Evolutionary conservation across 805 yeast genomes (phyloP), one percentile per base, ranked within the genome.

Genomic region (Saccharomyces eubayanus): DNA sequence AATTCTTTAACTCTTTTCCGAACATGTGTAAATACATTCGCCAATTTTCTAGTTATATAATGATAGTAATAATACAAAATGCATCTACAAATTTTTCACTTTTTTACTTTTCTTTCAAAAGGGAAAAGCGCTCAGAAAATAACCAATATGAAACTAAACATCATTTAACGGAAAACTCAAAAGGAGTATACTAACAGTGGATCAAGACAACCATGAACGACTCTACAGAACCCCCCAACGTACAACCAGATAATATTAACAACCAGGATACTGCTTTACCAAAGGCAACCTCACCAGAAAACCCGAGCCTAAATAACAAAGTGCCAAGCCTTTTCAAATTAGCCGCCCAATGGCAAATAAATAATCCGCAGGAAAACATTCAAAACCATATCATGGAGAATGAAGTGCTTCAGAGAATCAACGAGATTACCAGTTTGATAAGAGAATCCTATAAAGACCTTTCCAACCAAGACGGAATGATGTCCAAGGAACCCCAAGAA

Each of bases 341-440:
- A 60, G 65, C 63, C 59, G 62, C 62, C 53, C 53, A 61, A 52
- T 65, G 67, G 65, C 63, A 62, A 55, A 57, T 57, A 1, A 55
- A 61, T 24, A 53, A 56, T 40, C 55, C 51, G 28, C 54, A 46
- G 12, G 53, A 52, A 5, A 52, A 51, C 28, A 40, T 59, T 5
- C 58, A 58, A 45, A 50, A 52, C 6, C 52, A 53, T n/a, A 54
- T 62, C 36, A 40, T 57, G 31, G 53, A 59, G 24, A 58, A 59
- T 29, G 61, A 58, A 30, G 54, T 62, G 8, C 31, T 64, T 16
- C 16, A 45, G 20, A 56, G 55, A n/a, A 53, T 64, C 16, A 56
- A 53, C 36, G 57, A 58, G 27, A 58, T 56, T 30, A 62, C 63
- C 11, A 49, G 40, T 30, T 31, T 57, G 27, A 55, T 62, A 47